Evolutionary conservation across 2,329 filamentous ascomycete species (phyloP).

Genomic region (Diaporthe citrichinensis): DNA sequence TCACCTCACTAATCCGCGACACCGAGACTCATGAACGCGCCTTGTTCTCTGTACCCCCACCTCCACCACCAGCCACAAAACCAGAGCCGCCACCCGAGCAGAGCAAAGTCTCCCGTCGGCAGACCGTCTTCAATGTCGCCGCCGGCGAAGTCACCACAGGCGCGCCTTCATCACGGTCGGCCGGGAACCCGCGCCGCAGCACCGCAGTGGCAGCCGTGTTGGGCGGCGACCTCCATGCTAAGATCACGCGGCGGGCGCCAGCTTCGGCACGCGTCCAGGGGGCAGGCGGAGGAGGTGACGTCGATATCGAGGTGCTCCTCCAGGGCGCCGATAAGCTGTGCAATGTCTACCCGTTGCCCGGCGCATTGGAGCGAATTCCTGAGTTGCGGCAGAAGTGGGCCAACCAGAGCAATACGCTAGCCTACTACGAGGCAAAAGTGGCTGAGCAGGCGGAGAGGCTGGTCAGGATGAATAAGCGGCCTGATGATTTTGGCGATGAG

Average conservation of each 20-base stretch:
- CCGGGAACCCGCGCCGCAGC: constrained; percentile 73
- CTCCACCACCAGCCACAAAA: constrained; percentile 64
- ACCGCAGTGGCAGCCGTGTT: constrained; percentile 92
- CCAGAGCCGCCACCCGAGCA: constrained; percentile 61
- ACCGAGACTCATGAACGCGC: constrained; percentile 95
- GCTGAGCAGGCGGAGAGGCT: constrained; percentile 82
- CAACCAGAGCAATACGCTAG: constrained; percentile 79
- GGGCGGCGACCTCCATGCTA: constrained; percentile 87
- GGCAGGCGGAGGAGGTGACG: constrained; percentile 69
- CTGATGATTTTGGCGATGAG: constrained; percentile 69
- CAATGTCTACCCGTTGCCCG: constrained; percentile 86
- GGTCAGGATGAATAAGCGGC: constrained; percentile 78
- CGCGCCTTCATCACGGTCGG: constrained; percentile 59
- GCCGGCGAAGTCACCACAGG: constrained; percentile 74
- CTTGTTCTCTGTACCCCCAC: constrained; percentile 90
- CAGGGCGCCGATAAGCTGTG: constrained; percentile 92
- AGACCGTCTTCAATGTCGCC: constrained; percentile 77
- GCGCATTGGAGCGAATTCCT: constrained; percentile 82
- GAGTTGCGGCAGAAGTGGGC: constrained; percentile 79
- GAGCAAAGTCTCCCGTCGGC: constrained; percentile 60
- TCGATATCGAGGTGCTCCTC: constrained; percentile 89
- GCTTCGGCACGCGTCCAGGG: constrained; percentile 58
- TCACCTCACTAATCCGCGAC: constrained; percentile 93
- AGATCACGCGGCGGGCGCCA: constrained; percentile 76
- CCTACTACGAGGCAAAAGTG: constrained; percentile 85